Conservation (phyloP, 306 rosid species). For the Alnus glutinosa region DNA sequence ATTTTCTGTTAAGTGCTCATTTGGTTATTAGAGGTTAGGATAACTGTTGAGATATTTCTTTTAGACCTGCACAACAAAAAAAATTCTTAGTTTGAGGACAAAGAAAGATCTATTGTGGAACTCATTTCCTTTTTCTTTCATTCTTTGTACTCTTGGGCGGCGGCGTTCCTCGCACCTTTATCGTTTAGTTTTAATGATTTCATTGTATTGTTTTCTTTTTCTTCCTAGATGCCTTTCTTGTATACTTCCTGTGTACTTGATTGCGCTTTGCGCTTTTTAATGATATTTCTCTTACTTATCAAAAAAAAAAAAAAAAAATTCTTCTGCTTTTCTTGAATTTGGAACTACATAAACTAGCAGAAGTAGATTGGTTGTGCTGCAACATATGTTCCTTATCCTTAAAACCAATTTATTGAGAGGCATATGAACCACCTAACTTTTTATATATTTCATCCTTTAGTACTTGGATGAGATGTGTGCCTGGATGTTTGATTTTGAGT, state of each 20-base stretch:
- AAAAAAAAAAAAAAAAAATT: neutral
- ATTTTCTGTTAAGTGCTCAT: neutral
- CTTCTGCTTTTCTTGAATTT: neutral
- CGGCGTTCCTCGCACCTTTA: too few species aligned
- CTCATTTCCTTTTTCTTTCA: too few species aligned
- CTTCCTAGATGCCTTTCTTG: too few species aligned
- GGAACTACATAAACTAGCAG: conserved; percentile 11
- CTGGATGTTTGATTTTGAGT: conserved; percentile 6
- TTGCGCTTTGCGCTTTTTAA: too few species aligned
- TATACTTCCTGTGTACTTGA: too few species aligned
- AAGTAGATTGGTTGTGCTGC: conserved; percentile 3
- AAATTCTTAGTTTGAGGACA: too few species aligned
- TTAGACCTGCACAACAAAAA: neutral
- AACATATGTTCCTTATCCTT: neutral
- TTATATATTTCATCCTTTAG: neutral
- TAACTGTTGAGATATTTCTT: neutral
- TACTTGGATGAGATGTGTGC: neutral
- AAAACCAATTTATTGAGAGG: neutral
- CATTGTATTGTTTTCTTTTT: too few species aligned
- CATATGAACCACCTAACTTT: neutral
- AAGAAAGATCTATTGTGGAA: too few species aligned
- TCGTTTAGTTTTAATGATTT: too few species aligned
- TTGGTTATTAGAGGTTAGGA: neutral
- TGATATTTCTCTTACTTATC: too few species aligned
- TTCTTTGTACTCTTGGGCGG: too few species aligned